Percentiles rank a stretch among this genome's conserved stretches.
phyloP scores from a whole-genome alignment of 202 grass and related monocot species.

The Dendrocalamus latiflorus region DNA sequence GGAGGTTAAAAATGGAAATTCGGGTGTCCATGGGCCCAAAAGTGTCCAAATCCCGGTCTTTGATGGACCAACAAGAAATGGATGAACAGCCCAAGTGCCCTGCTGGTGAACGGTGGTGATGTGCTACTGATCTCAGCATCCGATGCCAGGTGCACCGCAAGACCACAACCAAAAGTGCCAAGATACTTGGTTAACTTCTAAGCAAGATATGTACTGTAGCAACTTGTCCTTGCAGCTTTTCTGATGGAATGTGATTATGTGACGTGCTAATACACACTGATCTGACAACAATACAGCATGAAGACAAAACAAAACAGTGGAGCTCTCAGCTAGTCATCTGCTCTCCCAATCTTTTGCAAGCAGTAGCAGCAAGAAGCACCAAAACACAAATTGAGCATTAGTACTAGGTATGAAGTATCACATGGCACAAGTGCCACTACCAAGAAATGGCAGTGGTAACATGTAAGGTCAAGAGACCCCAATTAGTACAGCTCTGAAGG shows the following conservation, averaged over 20 bases:
- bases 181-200: slow-evolving; percentile 30
- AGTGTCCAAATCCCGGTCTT: no score
- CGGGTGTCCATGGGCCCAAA: no score
- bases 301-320: not conserved
- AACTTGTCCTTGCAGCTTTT: not conserved
- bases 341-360: not conserved
- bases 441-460: slow-evolving; percentile 2
- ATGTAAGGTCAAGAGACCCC: not conserved
- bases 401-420: slow-evolving; percentile 33
- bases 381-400: slow-evolving; percentile 7
- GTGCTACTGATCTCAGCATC: slow-evolving; percentile 12
- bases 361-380: not conserved
- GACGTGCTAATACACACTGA: not conserved
- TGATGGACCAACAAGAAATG: slow-evolving; percentile 6
- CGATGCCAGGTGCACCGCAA: no score
- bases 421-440: slow-evolving; percentile 7
- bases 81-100: slow-evolving; percentile 5
- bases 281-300: not conserved
- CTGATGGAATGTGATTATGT: no score
- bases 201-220: not conserved
- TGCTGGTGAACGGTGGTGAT: not conserved
- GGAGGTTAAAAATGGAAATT: no score
- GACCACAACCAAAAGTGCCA: not conserved
- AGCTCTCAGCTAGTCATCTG: no score
- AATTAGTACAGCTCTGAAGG: not conserved